Conservation (phyloP, 1,284 basidiomycete species). For the Fistulinella cinereoalba region DNA sequence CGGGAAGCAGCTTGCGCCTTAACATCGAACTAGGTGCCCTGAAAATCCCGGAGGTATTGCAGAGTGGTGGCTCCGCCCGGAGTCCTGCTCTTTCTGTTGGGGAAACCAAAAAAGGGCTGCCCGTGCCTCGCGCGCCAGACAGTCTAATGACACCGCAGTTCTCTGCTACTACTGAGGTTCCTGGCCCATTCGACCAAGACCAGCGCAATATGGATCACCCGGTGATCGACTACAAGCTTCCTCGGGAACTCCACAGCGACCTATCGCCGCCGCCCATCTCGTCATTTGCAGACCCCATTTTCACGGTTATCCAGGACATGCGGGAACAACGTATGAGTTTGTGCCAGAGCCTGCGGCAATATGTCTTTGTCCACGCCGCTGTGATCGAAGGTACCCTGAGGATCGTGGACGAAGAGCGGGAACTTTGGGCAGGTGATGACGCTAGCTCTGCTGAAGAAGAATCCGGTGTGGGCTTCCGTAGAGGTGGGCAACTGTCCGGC, state of each 20-base stretch:
- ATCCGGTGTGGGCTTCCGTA: not conserved
- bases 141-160: not conserved
- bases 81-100: not conserved
- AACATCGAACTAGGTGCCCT: constrained; percentile 2
- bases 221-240: constrained; percentile 54
- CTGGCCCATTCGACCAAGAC: constrained; percentile 9
- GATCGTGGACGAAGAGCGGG: constrained; percentile 73
- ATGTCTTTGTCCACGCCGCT: constrained; percentile 85
- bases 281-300: constrained; percentile 69
- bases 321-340: constrained; percentile 89
- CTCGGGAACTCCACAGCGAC: constrained; percentile 53
- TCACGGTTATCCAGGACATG: constrained; percentile 82
- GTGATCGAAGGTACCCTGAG: constrained; percentile 79
- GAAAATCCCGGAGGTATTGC: constrained; percentile 1
- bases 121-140: not conserved
- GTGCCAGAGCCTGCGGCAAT: constrained; percentile 86
- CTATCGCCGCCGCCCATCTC: constrained; percentile 58
- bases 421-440: constrained; percentile 35
- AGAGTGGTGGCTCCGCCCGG: not conserved
- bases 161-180: not conserved
- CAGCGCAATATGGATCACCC: constrained; percentile 11
- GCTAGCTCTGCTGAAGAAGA: constrained; percentile 21
- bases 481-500: constrained; percentile 1
- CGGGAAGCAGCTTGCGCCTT: constrained; percentile 2
- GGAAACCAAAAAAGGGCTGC: constrained; percentile 1